Base-by-base conservation (phyloP, 78 protist genomes). In the slime mould (Dictyostelium discoideum) region DNA sequence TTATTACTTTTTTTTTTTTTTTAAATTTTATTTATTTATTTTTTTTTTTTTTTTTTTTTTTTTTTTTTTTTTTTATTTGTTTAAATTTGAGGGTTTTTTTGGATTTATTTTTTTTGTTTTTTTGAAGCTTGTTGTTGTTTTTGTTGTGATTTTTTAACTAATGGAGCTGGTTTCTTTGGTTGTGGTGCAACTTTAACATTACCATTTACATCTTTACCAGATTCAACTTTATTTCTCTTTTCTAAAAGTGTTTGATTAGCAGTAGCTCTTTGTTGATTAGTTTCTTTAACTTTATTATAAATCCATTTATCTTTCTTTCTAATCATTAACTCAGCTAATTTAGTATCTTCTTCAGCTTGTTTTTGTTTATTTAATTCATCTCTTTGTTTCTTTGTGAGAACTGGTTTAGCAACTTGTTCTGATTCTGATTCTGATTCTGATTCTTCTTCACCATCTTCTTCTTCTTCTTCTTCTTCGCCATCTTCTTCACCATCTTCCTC, bases 291-390 rank as follows among this genome's bases (percentile, higher is more conserved):
- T 24, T 78, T 67, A 22, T 90, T 37, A 44, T 90, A 90, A 26
- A 90, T 26, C 88, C 95, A 80, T 48, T 54, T 90, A 46, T 90
- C 88, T 85, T 90, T 90, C 95, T 90, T 90, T 44, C 46, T 81
- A 48, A 90, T 90, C 95, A 90, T 90, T 8, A 39, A 44, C 40
- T 90, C 95, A 13, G 88, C 95, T 8, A 90, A 32, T 72, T 90
- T 67, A 3, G 57, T 20, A 29, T 90, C 95, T 73, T 90, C 95
- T 73, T 82, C 81, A 48, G 74, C 84, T 82, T 80, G 46, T 32
- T 73, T 65, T 77, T 90, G 50, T 74, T 67, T 82, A 10, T 60
- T 60, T 39, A 84, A 84, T 37, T 60, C 32, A 37, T 84, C 87
- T 84, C 87, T 84, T 84, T 84, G 72, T 85, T 90, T 90, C 14